Evolutionary conservation across 2,329 filamentous ascomycete genomes (phyloP), one percentile per base, ranked within the genome.

Genomic region (Neoascochyta sp.): DNA sequence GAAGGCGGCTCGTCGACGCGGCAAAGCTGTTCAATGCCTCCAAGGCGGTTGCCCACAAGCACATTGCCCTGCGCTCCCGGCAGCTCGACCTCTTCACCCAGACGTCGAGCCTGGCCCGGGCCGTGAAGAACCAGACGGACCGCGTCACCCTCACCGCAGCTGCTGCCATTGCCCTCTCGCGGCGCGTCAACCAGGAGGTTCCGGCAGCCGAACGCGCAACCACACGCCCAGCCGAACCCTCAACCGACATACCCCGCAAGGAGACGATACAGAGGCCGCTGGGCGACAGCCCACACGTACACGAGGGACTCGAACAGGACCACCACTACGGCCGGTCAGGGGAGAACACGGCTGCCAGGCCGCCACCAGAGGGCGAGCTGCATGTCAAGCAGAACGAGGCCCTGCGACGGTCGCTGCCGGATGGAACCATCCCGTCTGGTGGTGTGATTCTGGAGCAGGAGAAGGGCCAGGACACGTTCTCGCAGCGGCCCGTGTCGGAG

Each of bases 81-180:
- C 79, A 84, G 56, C 65, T 81, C 47, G 75, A 82, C 53, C 60
- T 77, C 26, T 83, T 76, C 59, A 77, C 66, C 27, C 70, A 74
- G 44, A 83, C 81, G 0, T 84, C 81, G 3, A 76, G 75, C 16
- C 59, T 85, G 26, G 75, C 77, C 16, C 79, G 76, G 54, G 74
- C 75, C 9, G 67, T 81, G 33, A 78, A 78, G 55, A 68, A 56
- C 29, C 78, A 81, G 60, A 75, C 74, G 2, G 76, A 81, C 40
- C 70, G 75, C 32, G 60, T 82, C 27, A 77, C 77, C 2, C 64
- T 80, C 28, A 81, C 78, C 11, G 70, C 73, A 20, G 70, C 74
- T 45, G 79, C 80, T 22, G 78, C 78, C 12, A 69, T 75, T 19
- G 73, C 74, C 29, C 66, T 83, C 29, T 73, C 73, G 9, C 69